Evolutionary conservation across 192 early-diverging fungal species (phyloP).

Genomic region (Spinellus fusiger): DNA sequence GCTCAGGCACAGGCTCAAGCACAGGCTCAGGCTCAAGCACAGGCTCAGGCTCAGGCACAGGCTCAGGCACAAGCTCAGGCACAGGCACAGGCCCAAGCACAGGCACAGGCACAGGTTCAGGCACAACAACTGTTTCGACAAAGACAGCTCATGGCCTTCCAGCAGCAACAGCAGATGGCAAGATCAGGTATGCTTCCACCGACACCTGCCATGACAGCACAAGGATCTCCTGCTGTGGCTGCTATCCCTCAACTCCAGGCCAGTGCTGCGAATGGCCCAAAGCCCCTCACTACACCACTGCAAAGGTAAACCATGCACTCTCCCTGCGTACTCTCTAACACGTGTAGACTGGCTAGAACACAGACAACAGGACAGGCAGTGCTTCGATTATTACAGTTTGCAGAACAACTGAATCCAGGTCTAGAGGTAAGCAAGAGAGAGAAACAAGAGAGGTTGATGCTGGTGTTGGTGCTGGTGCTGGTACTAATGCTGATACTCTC

Average conservation of each 20-base stretch:
- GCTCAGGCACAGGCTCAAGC: neutral
- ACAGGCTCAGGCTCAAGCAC: neutral
- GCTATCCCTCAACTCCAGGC: neutral
- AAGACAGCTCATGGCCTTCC: slow-evolving; percentile 3
- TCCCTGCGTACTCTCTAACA: neutral
- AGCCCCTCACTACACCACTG: neutral
- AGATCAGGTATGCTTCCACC: slow-evolving; percentile 13
- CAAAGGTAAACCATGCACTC: neutral
- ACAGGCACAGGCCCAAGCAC: neutral
- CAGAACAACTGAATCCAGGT: slow-evolving; percentile 23
- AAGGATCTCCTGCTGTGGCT: neutral
- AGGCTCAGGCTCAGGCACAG: neutral
- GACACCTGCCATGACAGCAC: slow-evolving; percentile 12
- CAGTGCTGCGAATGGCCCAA: neutral
- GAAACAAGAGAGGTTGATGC: neutral
- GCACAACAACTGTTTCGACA: slow-evolving; percentile 12
- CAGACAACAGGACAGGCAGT: slow-evolving; percentile 16
- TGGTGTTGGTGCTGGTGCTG: no score
- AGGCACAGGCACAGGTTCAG: neutral
- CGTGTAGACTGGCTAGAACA: slow-evolving; percentile 1
- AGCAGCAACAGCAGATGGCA: neutral
- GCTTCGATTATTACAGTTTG: slow-evolving; percentile 22
- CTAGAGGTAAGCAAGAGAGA: slow-evolving; percentile 2
- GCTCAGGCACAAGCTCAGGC: neutral
- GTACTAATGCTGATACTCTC: neutral